Evolutionary conservation across 345 rosid genomes (phyloP).

Genomic region (Aquilaria malaccensis): DNA sequence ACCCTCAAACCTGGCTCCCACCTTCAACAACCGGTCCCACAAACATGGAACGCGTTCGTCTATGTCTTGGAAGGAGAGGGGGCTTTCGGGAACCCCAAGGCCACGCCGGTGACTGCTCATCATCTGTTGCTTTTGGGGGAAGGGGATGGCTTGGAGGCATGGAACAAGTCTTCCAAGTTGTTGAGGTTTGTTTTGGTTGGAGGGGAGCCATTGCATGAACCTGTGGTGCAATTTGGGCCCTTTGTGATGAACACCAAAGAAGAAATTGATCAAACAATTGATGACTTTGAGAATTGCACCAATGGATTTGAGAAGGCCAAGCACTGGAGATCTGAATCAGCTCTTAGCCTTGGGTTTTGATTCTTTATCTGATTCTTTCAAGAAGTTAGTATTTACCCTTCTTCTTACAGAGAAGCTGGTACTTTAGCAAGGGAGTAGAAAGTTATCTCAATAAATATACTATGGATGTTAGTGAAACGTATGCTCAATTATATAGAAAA

Average conservation of each 20-base stretch:
- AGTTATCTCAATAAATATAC: too few species aligned
- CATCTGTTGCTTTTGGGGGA: slow-evolving; percentile 51
- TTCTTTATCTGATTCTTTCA: neutral
- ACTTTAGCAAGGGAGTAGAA: neutral
- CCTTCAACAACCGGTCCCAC: slow-evolving; percentile 55
- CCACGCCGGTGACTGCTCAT: slow-evolving; percentile 37
- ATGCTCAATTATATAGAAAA: too few species aligned
- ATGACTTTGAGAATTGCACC: slow-evolving; percentile 59
- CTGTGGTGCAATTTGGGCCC: slow-evolving; percentile 69
- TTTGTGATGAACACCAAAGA: slow-evolving; percentile 89
- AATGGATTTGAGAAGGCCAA: slow-evolving; percentile 87
- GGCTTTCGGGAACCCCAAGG: slow-evolving; percentile 35
- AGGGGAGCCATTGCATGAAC: slow-evolving; percentile 76
- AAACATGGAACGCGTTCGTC: slow-evolving; percentile 64
- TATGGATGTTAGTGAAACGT: too few species aligned
- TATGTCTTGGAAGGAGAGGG: slow-evolving; percentile 80
- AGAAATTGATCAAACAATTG: slow-evolving; percentile 61
- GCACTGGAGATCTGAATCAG: slow-evolving; percentile 67
- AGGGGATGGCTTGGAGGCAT: slow-evolving; percentile 52
- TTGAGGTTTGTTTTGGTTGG: slow-evolving; percentile 72
- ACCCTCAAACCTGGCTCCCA: slow-evolving; percentile 56
- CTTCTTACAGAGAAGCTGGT: too few species aligned
- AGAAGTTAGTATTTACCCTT: too few species aligned
- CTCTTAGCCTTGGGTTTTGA: slow-evolving; percentile 32
- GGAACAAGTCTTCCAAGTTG: slow-evolving; percentile 54